Percentiles rank a stretch among this genome's conserved stretches.
phyloP scores from a whole-genome alignment of 2,329 filamentous ascomycete genomes.

The Paramyrothecium sp. region DNA sequence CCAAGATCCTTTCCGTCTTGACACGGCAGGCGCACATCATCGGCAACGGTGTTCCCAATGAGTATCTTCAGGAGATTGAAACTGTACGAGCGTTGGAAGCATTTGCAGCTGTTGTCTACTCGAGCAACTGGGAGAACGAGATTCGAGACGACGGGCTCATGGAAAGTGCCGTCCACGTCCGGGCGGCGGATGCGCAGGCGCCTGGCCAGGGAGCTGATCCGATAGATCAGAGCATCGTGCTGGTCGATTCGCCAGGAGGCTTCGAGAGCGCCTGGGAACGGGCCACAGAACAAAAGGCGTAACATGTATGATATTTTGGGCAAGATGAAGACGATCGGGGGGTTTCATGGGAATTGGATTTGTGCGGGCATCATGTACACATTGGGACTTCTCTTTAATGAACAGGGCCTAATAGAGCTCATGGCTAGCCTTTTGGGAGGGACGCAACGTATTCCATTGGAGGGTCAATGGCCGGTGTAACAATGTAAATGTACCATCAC shows the following conservation, averaged over 20 bases:
- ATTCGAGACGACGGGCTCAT: slow-evolving; percentile 48
- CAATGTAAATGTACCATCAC: neutral
- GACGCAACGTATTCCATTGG: neutral
- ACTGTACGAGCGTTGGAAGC: slow-evolving; percentile 73
- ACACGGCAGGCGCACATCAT: slow-evolving; percentile 89
- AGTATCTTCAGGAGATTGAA: slow-evolving; percentile 74
- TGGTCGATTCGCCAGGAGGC: slow-evolving; percentile 47
- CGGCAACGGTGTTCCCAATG: slow-evolving; percentile 72
- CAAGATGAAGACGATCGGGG: slow-evolving; percentile 3
- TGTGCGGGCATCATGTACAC: neutral
- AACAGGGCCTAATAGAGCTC: neutral
- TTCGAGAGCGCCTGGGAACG: slow-evolving; percentile 72
- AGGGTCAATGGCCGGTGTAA: neutral
- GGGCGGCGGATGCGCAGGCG: slow-evolving; percentile 19
- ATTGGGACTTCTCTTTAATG: neutral
- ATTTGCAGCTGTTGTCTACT: slow-evolving; percentile 85
- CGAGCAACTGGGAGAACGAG: slow-evolving; percentile 75
- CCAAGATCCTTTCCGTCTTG: slow-evolving; percentile 85
- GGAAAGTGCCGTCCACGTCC: slow-evolving; percentile 34
- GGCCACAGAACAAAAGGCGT: slow-evolving; percentile 39
- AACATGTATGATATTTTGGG: slow-evolving; percentile 6
- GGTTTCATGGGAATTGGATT: neutral
- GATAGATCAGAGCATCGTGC: slow-evolving; percentile 50
- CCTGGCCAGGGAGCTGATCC: slow-evolving; percentile 8
- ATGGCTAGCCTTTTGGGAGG: neutral